Base-by-base conservation (phyloP, 2,329 filamentous ascomycete species). In the Stenocarpella maydis region DNA sequence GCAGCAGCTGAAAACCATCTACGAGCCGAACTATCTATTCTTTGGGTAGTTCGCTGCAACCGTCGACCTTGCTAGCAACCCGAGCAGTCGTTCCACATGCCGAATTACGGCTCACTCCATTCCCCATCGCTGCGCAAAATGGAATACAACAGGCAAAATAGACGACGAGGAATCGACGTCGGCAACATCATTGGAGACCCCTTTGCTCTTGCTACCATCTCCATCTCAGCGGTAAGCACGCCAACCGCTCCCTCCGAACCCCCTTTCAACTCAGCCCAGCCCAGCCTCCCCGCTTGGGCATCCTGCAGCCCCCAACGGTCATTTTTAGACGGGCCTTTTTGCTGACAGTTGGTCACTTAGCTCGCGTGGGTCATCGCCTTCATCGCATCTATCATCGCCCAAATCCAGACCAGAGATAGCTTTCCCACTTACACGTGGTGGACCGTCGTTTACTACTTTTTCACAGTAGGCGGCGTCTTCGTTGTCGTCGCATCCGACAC, bases 311-410 rank as follows among this genome's bases (percentile, higher is more conserved):
- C 68, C 66, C 65, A 15, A 47, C 26, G 31, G 31, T 54, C 50
- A 61, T 64, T 52, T 61, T 65, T 41, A 68, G 47, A 50, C n/a
- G 45, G 47, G n/a, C 14, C 41, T 15, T 68, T 17, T 52, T 53
- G 70, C 73, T 72, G 66, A 74, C 75, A 74, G 66, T 73, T 49
- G 34, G 34, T 37, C 5, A 67, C 72, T 7, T 79, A 98, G 95
- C 90, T 97, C 73, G 95, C 95, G 70, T 99, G 96, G 96, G 81
- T 97, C 74, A 97, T 99, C 77, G 90, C 94, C 54, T 97, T 98
- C 80, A 88, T 98, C 76, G 87, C 91, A 72, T 95, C 93, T 71
- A 91, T 97, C 78, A 89, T 98, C 75, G 90, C 91, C 49, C 85
- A 88, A 69, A 77, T 87, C 50, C 81, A 86, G 69, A 82, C 81